phyloP scores from a whole-genome alignment of 1,139 yeast genomes.

The Saccharomycopsis hybrid region DNA sequence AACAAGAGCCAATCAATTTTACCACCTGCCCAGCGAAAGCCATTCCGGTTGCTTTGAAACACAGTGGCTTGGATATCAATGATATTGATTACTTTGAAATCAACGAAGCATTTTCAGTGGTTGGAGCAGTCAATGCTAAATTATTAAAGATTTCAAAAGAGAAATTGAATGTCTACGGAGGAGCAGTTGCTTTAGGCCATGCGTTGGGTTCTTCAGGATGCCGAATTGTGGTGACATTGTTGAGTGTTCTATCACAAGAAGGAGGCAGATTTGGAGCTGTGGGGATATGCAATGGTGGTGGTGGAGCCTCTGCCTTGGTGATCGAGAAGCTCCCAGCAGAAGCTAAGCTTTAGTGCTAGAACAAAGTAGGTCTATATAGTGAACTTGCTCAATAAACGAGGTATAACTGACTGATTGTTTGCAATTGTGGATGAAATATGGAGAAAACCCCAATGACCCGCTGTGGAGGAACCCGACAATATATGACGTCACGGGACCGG shows the following conservation, averaged over 20 bases:
- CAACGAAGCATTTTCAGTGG: conserved; percentile 95
- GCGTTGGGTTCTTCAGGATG: conserved; percentile 98
- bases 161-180: conserved; percentile 91
- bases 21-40: conserved; percentile 93
- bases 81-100: conserved; percentile 57
- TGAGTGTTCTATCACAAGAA: conserved; percentile 70
- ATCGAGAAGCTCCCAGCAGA: conserved; percentile 40
- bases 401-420: too few relatives aligned
- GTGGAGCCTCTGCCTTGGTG: conserved; percentile 88
- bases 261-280: conserved; percentile 88
- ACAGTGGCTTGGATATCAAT: conserved; percentile 44
- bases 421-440: too few relatives aligned
- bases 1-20: conserved; percentile 86
- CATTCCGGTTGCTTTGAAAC: conserved; percentile 89
- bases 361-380: too few relatives aligned
- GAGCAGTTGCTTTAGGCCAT: conserved; percentile 96
- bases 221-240: conserved; percentile 79
- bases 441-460: too few relatives aligned
- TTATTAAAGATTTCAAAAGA: conserved; percentile 55
- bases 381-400: too few relatives aligned
- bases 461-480: too few relatives aligned
- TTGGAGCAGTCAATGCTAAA: conserved; percentile 84
- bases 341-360: too few relatives aligned
- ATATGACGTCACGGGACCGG: too few relatives aligned
- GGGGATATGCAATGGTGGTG: conserved; percentile 98